Base-by-base conservation (phyloP, 202 grass and related monocot species). In the Dendrocalamus latiflorus region DNA sequence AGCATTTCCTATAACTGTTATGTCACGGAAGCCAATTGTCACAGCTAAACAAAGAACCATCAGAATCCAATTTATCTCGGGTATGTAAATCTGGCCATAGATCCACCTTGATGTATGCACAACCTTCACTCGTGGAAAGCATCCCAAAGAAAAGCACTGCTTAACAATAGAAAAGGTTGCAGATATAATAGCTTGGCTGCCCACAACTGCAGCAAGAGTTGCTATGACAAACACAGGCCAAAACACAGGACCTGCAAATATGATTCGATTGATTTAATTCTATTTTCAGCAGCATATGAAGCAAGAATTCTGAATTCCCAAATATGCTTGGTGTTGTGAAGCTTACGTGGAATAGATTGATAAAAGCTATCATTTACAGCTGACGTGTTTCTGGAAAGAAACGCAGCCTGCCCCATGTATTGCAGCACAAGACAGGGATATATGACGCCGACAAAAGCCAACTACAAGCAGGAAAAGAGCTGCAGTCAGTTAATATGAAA, bases 31-130 rank as follows among this genome's bases (percentile, higher is more conserved):
- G 22, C 93, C 91, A 70, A 93, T 8, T 48, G 91, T 91, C 42
- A 88, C 78, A 67, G 93, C 90, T 71, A 97, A 50, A 81, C 93
- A 97, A 68, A 97, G 86, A 33, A 87, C 81, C 93, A 97, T 97
- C 53, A 97, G 70, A 60, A 91, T 97, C 93, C 93, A 97, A 60
- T 97, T 97, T 49, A 97, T 93, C 83, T 97, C 91, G 44, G 93
- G 93, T 83, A 97, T 97, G 84, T 97, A 97, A 77, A 97, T 93
- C 84, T 93, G 93, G 4, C 93, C 93, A 71, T 81, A 71, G 70
- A 97, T 93, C 91, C 88, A 93, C 74, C 84, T 89, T 83, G 93
- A 97, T 30, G 93, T 97, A 78, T 97, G 93, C 57, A 93, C 88
- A 70, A 97, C 68, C 86, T 97, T 97, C 72, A 97, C 84, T 0